phyloP scores from a whole-genome alignment of 2,329 filamentous ascomycete species.

The Aspergillus piperis region DNA sequence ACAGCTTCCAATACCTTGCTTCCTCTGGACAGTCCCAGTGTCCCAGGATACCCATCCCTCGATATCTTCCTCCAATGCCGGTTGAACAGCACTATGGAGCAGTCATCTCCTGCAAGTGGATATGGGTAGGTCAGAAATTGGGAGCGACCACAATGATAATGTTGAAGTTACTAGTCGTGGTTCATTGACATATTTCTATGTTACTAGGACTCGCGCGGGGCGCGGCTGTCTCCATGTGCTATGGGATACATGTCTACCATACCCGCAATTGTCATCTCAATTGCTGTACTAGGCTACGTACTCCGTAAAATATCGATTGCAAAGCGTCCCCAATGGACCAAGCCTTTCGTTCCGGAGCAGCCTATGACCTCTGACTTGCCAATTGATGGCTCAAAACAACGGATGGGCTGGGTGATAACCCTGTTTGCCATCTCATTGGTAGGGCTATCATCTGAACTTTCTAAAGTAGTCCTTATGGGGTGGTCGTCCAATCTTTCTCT shows the following conservation, averaged over 20 bases:
- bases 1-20: neutral
- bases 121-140: slow-evolving; percentile 18
- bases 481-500: slow-evolving; percentile 26
- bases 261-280: slow-evolving; percentile 28
- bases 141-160: neutral
- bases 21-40: neutral
- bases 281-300: slow-evolving; percentile 33
- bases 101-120: slow-evolving; percentile 16
- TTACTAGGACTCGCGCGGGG: slow-evolving; percentile 39
- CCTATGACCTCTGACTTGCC: slow-evolving; percentile 31
- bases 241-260: slow-evolving; percentile 36
- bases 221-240: slow-evolving; percentile 37
- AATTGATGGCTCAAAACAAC: slow-evolving; percentile 32
- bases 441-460: slow-evolving; percentile 38
- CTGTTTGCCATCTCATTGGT: slow-evolving; percentile 43
- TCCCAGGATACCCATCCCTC: neutral
- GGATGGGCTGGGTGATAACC: slow-evolving; percentile 36
- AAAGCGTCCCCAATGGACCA: slow-evolving; percentile 52
- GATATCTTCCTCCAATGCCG: slow-evolving; percentile 11
- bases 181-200: neutral
- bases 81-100: slow-evolving; percentile 12
- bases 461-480: slow-evolving; percentile 27
- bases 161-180: neutral
- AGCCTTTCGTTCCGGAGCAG: slow-evolving; percentile 53
- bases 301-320: slow-evolving; percentile 25